phyloP scores from a whole-genome alignment of 495 filamentous ascomycete genomes.

The Aspergillus nanangensis region DNA sequence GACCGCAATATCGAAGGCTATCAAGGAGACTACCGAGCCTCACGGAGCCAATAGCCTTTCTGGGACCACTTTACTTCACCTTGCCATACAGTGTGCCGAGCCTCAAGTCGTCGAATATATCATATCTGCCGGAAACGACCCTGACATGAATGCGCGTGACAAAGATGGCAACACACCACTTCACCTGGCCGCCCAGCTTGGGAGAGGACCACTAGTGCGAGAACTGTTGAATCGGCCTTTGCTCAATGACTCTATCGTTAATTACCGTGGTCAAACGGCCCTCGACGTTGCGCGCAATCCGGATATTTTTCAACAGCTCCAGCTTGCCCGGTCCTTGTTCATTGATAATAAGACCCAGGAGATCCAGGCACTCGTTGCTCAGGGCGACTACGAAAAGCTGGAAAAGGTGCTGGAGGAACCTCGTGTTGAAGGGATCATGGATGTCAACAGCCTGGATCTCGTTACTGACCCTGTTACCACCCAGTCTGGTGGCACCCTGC shows the following conservation, averaged over 20 bases:
- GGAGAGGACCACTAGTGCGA: slow-evolving; percentile 70
- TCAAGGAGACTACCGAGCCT: slow-evolving; percentile 61
- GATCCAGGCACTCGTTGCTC: slow-evolving; percentile 69
- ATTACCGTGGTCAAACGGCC: slow-evolving; percentile 80
- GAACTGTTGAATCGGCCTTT: slow-evolving; percentile 72
- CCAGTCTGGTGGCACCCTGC: slow-evolving; percentile 76
- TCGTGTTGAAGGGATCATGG: slow-evolving; percentile 75
- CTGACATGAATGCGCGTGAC: slow-evolving; percentile 87
- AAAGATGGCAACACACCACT: slow-evolving; percentile 91
- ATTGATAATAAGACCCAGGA: slow-evolving; percentile 80
- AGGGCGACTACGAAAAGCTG: slow-evolving; percentile 68
- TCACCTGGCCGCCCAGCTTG: slow-evolving; percentile 81
- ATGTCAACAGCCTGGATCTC: slow-evolving; percentile 86
- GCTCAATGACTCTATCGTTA: slow-evolving; percentile 88
- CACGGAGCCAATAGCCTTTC: slow-evolving; percentile 50
- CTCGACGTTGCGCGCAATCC: slow-evolving; percentile 87
- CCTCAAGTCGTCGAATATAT: slow-evolving; percentile 94
- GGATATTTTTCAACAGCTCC: slow-evolving; percentile 92
- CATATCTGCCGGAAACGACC: slow-evolving; percentile 57
- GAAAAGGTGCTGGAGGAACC: slow-evolving; percentile 79
- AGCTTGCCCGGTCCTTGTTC: slow-evolving; percentile 85
- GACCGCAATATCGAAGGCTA: slow-evolving; percentile 80
- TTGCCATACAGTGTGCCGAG: slow-evolving; percentile 97
- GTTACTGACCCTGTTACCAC: slow-evolving; percentile 73
- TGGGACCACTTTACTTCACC: slow-evolving; percentile 83